Evolutionary conservation across 2,329 filamentous ascomycete species (phyloP).

Genomic region (Scorias spongiosa): DNA sequence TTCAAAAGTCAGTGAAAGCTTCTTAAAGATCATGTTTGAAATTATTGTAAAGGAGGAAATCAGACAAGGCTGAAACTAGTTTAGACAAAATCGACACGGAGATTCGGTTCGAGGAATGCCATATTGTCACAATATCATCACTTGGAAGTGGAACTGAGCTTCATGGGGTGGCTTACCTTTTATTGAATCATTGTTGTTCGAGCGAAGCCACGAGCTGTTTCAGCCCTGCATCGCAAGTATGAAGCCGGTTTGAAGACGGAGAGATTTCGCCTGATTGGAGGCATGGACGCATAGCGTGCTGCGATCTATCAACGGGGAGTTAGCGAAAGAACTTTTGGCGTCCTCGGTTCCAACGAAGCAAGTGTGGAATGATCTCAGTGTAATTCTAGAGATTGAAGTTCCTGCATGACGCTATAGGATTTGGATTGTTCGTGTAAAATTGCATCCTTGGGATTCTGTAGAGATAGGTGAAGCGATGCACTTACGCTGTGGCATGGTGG

Average conservation of each 20-base stretch:
- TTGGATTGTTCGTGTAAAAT: constrained; percentile 40
- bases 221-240: neutral
- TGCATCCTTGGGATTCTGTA: constrained; percentile 8
- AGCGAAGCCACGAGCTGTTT: neutral
- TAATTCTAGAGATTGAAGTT: constrained; percentile 40
- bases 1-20: neutral
- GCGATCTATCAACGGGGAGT: neutral
- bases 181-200: constrained; percentile 7
- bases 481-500: too few species aligned
- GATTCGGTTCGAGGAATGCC: constrained; percentile 56
- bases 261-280: neutral
- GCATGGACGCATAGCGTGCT: neutral
- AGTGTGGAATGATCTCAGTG: constrained; percentile 27
- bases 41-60: constrained; percentile 18
- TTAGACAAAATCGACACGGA: constrained; percentile 48
- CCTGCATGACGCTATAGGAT: constrained; percentile 41
- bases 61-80: constrained; percentile 58
- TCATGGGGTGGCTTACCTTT: neutral
- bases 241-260: neutral
- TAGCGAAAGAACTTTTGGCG: neutral
- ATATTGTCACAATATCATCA: constrained; percentile 52
- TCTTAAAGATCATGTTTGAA: neutral
- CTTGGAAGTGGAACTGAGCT: constrained; percentile 9
- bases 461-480: too few species aligned
- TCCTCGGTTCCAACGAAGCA: neutral